phyloP scores from a whole-genome alignment of 495 filamentous ascomycete species.

The Lasiosphaeris hirsuta region DNA sequence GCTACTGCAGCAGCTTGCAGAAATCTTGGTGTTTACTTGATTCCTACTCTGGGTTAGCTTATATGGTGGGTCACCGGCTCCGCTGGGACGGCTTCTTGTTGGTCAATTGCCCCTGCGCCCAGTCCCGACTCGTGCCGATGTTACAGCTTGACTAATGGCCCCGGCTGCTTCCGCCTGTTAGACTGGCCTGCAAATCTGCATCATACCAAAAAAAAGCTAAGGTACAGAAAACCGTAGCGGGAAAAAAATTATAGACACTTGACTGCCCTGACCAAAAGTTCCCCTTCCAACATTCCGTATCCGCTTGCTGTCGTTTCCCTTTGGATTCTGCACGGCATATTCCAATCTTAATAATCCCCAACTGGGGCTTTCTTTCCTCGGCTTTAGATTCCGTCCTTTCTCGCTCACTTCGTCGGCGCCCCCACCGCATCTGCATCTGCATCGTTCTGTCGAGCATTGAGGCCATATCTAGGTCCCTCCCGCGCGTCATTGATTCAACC shows the following conservation, averaged over 20 bases:
- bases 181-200: slow-evolving; percentile 19
- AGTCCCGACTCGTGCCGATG: slow-evolving; percentile 12
- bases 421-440: neutral
- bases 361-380: slow-evolving; percentile 3
- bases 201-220: slow-evolving; percentile 15
- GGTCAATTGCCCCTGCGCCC: neutral
- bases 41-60: neutral
- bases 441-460: neutral
- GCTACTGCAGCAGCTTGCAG: neutral
- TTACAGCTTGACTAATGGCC: slow-evolving; percentile 20
- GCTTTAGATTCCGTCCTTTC: neutral
- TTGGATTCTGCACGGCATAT: neutral
- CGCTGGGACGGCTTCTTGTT: neutral
- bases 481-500: no score
- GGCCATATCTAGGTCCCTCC: no score
- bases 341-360: slow-evolving; percentile 1
- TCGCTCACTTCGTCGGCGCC: neutral
- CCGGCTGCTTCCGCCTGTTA: slow-evolving; percentile 17
- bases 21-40: neutral
- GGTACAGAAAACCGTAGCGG: slow-evolving; percentile 2
- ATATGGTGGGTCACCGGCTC: no score
- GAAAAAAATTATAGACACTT: slow-evolving; percentile 19
- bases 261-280: slow-evolving; percentile 2
- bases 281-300: neutral
- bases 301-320: slow-evolving; percentile 11